Conservation (phyloP, 2,329 filamentous ascomycete genomes). For the Phaeosphaeria sp. region DNA sequence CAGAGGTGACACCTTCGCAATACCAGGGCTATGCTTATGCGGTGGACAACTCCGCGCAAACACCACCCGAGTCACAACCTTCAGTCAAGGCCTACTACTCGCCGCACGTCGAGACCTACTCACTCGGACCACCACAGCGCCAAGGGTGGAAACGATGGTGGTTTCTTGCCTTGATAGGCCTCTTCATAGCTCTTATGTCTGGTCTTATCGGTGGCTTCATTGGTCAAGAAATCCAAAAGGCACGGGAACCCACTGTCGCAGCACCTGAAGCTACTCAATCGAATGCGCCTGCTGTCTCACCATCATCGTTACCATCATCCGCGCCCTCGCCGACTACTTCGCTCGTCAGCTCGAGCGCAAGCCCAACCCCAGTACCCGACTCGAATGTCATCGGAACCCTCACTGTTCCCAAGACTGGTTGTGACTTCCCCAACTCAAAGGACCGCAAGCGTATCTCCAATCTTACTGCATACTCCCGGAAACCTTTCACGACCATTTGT, state of each 20-base stretch:
- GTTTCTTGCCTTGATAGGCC: conserved; percentile 4
- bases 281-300: neutral
- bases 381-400: neutral
- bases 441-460: neutral
- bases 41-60: neutral
- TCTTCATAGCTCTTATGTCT: conserved; percentile 7
- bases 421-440: neutral
- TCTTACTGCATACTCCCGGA: neutral
- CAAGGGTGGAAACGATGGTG: conserved; percentile 1
- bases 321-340: neutral
- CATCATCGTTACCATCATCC: neutral
- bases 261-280: neutral
- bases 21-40: neutral
- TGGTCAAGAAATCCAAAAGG: conserved; percentile 7
- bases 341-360: neutral
- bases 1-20: neutral
- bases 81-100: neutral
- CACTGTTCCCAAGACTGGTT: neutral
- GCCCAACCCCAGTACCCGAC: neutral
- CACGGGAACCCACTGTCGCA: neutral
- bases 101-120: neutral
- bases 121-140: neutral
- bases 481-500: neutral
- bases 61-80: neutral
- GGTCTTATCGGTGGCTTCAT: conserved; percentile 16